These are phyloP conservation scores for Neurospora sp. DNA, from an alignment of 495 filamentous ascomycete species.

Conservation along the genomic window DNA sequence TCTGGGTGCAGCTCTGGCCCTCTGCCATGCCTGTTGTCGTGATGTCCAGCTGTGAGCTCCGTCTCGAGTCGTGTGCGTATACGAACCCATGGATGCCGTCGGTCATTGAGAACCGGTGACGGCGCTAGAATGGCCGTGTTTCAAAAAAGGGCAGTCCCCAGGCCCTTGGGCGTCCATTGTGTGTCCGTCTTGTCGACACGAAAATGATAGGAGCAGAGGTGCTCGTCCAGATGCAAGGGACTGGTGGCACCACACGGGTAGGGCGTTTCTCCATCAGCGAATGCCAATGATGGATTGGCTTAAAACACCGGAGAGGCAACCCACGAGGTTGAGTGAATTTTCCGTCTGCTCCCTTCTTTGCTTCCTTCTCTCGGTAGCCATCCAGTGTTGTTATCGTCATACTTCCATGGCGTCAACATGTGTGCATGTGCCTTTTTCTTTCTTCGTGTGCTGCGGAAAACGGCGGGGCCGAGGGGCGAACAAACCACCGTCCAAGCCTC, in stretches of 20 bases:
- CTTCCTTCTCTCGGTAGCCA: background rate
- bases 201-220: background rate
- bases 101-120: background rate
- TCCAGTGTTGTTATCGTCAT: background rate
- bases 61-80: background rate
- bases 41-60: background rate
- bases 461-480: background rate
- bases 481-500: background rate
- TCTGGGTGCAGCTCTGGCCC: background rate
- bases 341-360: background rate
- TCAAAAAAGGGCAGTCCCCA: background rate
- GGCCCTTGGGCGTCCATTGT: background rate
- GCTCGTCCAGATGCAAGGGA: conserved; percentile 5
- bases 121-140: background rate
- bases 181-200: background rate
- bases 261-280: conserved; percentile 6
- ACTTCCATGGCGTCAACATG: background rate
- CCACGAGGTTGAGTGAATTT: background rate
- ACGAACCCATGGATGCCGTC: background rate
- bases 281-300: background rate
- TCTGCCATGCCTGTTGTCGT: background rate
- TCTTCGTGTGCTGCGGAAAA: background rate
- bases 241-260: conserved; percentile 12
- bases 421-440: background rate
- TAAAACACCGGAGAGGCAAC: background rate